Evolutionary conservation across 345 rosid genomes (phyloP), one percentile per base, ranked within the genome.

Genomic region (Clarkia xantiana): DNA sequence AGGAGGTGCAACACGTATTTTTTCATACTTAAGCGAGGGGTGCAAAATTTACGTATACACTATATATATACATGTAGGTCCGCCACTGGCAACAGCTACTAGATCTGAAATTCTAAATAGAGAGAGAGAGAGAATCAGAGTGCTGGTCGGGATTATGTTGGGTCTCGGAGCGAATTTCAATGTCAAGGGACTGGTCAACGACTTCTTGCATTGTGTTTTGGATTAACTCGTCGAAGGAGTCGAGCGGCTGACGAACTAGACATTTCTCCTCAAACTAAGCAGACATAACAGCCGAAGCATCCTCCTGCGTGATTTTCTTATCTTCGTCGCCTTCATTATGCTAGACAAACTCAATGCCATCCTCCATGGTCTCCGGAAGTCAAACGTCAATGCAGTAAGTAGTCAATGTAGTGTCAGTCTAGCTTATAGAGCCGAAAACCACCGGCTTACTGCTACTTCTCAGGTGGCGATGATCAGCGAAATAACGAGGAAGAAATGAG

Each of bases 201-300:
- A 86, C 86, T 62, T 91, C 98, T 62, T 86, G 96, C 96, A 91
- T 91, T 3, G 96, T 91, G 44, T 91, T 91, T 65, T 91, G 96
- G 42, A 91, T 91, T 49, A 91, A 91, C 71, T 91, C 95, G 20
- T 86, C 95, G 70, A 91, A 91, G 0, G 95, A 84, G 56, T 91
- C 93, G 47, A 91, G 86, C 73, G 84, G 89, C 54, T 91, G 96
- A 11, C 93, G 79, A 38, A 86, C 96, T 60, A 84, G 62, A 17
- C 98, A 94, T 64, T 91, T 86, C 63, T 86, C 96, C 61, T 86
- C 94, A 66, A 91, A 91, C 47, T 86, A 91, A 14, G 98, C 93
- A 1, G 94, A 91, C 43, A 86, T 91, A 11, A 91, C 94, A 0
- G 93, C 93, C 94, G 93, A 86, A 0, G 94, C 93, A 42, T 86